Base-by-base conservation (phyloP, 169 alveolate species). In the Plasmodium knowlesi region DNA sequence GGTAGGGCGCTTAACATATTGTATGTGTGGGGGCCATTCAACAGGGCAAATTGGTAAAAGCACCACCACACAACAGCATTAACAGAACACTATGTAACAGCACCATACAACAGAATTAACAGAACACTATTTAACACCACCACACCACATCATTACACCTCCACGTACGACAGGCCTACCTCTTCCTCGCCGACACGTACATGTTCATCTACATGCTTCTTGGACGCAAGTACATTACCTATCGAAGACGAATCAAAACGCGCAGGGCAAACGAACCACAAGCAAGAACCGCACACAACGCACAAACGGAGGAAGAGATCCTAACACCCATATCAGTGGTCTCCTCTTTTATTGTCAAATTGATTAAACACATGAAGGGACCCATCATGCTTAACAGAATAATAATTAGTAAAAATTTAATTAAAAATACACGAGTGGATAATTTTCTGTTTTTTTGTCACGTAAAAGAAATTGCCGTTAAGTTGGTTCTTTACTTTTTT, bases 171-270 rank as follows among this genome's bases (percentile, higher is more conserved):
- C 39, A 86, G 93, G 85, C 46, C 9, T 78, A 86, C 70, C 57
- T 86, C 39, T 86, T 86, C 43, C 85, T 86, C 5, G 41, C 39
- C 6, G 93, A 86, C 43, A 30, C 85, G 9, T 86, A 86, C 70
- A 86, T 86, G 78, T 74, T 86, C 32, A 86, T 86, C 32, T 86
- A 86, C 43, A 86, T 86, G 93, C 70, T 86, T 12, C 86, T 86
- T 28, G 93, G 93, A 3, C 41, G 93, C 9, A 78, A 78, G 46
- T 86, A 86, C 41, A 76, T 76, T 25, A 86, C 93, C 22, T 76
- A 86, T n/a, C 39, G 81, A 53, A 76, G 70, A 30, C 53, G 74
- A 34, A 30, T 16, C 34, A 57, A 86, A 6, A 54, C 25, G 46
- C 43, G 46, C 22, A 28, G 54, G 37, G 19, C 37, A 14, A 74